Evolutionary conservation across 1,284 basidiomycete genomes (phyloP).

Genomic region (Ganoderma boninense): DNA sequence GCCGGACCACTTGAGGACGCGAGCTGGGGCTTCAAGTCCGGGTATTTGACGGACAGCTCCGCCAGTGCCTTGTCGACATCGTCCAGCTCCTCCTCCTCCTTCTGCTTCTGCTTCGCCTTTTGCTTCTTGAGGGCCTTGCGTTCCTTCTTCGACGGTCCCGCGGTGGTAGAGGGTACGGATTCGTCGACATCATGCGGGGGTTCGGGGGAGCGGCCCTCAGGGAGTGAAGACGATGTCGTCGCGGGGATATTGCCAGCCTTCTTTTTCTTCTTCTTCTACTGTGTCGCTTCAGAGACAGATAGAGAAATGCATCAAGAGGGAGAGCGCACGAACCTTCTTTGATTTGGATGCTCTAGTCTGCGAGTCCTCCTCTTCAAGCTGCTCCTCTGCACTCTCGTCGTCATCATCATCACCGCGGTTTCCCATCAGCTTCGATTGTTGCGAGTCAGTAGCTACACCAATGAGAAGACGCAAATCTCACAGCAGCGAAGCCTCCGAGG

Average conservation of each 20-base stretch:
- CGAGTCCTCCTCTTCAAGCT: constrained; percentile 30
- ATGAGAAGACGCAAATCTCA: constrained; percentile 42
- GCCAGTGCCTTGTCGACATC: too few species aligned
- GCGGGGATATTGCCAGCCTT: constrained; percentile 28
- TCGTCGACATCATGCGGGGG: not conserved
- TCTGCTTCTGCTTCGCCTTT: constrained; percentile 62
- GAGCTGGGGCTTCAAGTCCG: too few species aligned
- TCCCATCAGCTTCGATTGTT: constrained; percentile 33
- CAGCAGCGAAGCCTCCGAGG: constrained; percentile 64
- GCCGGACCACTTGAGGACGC: too few species aligned
- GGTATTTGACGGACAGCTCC: too few species aligned
- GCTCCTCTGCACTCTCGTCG: constrained; percentile 43
- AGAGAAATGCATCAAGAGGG: not conserved
- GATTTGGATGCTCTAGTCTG: constrained; percentile 43
- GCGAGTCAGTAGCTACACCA: not conserved
- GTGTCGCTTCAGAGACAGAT: not conserved
- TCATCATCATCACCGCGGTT: constrained; percentile 48
- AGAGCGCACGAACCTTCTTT: constrained; percentile 52
- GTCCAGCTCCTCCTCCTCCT: constrained; percentile 47
- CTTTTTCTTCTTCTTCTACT: constrained; percentile 60
- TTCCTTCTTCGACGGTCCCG: constrained; percentile 42
- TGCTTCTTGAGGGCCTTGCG: constrained; percentile 64
- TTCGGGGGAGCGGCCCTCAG: constrained; percentile 9
- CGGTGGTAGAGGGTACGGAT: constrained; percentile 35
- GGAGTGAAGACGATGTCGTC: constrained; percentile 20